These are phyloP conservation scores for Suillus sp. DNA, from an alignment of 768 basidiomycete genomes.

Conservation along the genomic window DNA sequence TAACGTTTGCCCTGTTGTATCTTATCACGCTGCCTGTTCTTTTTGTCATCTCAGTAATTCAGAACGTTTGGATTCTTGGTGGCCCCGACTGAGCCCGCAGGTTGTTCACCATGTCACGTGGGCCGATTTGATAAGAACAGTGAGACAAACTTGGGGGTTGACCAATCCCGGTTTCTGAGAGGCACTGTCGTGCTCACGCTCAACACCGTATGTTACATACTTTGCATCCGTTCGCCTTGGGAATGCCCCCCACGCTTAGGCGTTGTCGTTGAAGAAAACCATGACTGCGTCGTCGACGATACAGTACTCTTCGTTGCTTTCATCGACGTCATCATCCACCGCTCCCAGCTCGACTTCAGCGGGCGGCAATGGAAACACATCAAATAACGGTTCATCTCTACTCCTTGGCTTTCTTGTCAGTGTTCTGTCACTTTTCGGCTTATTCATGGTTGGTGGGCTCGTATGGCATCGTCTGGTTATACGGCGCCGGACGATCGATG, in stretches of 20 bases:
- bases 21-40: not conserved
- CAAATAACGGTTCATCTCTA: constrained; percentile 20
- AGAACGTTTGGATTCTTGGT: no score
- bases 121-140: not conserved
- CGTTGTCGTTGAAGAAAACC: constrained; percentile 12
- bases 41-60: not conserved
- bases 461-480: constrained; percentile 36
- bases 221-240: constrained; percentile 16
- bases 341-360: constrained; percentile 1
- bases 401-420: constrained; percentile 36
- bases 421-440: constrained; percentile 32
- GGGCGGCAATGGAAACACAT: not conserved
- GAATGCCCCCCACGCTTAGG: constrained; percentile 14
- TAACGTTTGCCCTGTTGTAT: not conserved
- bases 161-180: not conserved
- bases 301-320: not conserved
- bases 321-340: constrained; percentile 12
- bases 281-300: constrained; percentile 26
- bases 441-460: constrained; percentile 34
- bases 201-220: constrained; percentile 3
- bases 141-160: not conserved
- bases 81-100: no score
- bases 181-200: constrained; percentile 6
- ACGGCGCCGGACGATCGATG: constrained; percentile 32
- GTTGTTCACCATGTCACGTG: no score